Base-by-base conservation (phyloP, 345 rosid genomes). In the Eucalyptus paniculata region DNA sequence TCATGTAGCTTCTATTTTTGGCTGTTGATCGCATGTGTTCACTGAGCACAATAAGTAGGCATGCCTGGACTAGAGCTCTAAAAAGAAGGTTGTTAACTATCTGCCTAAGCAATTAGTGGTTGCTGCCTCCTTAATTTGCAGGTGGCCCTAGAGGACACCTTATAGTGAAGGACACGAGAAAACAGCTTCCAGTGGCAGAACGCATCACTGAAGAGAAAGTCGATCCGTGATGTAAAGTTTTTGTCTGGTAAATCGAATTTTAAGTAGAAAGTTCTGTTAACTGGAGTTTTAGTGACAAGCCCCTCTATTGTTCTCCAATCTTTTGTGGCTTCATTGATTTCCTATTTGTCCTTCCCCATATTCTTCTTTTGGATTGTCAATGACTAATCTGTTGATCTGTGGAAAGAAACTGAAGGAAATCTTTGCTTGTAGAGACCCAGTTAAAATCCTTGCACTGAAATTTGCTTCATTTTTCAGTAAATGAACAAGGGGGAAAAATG, bases 131-230 rank as follows among this genome's bases (percentile, higher is more conserved):
- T 81, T n/a, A 60, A 34, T 49, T 83, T 88, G 88, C 89, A 93
- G 96, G 93, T 89, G 96, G 93, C 62, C 93, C 91, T 86, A 95
- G 92, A 87, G 93, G 95, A 87, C 88, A 89, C 90, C 34, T 87
- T 49, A 86, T 89, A 62, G 90, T 88, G 17, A 94, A 92, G 86
- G 96, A 95, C 58, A 54, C n/a, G 28, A 94, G 94, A 92, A 95
- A 93, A 86, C 89, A 87, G 32, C 88, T 91, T 89, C 94, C 93
- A 88, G 90, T 91, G 89, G 90, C 92, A 51, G 94, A 95, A 87
- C 90, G 95, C 83, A 91, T 88, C 87, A 86, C 80, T 14, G 94
- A 94, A 90, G 95, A 93, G 90, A 94, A 92, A 90, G 92, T 93
- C 88, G 92, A 91, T 87, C 91, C 87, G 86, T 93, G 65, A 89